Conservation (phyloP, 2,329 filamentous ascomycete genomes). For the Microdochium trichocladiopsis region DNA sequence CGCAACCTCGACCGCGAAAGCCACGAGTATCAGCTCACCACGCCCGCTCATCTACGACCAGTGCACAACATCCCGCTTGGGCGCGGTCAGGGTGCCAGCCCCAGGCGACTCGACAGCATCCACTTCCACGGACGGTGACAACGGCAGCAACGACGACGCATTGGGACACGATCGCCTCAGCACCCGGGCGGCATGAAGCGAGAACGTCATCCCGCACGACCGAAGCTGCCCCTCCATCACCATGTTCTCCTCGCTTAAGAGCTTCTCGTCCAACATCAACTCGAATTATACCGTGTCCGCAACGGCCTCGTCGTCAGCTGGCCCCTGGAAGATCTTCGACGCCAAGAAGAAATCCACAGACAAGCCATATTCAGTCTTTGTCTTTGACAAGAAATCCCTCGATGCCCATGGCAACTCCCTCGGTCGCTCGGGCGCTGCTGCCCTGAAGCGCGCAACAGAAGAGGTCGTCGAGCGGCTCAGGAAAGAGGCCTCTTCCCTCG, state of each 20-base stretch:
- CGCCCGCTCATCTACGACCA: neutral
- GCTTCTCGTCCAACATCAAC: slow-evolving; percentile 86
- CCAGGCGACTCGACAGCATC: neutral
- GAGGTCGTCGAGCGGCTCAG: slow-evolving; percentile 87
- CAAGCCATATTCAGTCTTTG: slow-evolving; percentile 83
- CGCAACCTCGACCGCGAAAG: too few relatives aligned
- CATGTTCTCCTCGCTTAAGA: slow-evolving; percentile 95
- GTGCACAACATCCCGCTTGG: neutral
- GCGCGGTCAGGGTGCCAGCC: neutral
- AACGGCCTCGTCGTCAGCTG: slow-evolving; percentile 69
- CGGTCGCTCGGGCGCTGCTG: slow-evolving; percentile 54
- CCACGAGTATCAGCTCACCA: too few relatives aligned
- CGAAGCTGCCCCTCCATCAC: slow-evolving; percentile 18
- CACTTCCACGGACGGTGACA: neutral
- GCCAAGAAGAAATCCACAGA: slow-evolving; percentile 94
- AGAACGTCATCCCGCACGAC: neutral
- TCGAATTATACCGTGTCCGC: slow-evolving; percentile 82
- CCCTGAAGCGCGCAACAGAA: slow-evolving; percentile 74
- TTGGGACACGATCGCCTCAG: neutral
- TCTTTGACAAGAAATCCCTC: slow-evolving; percentile 85
- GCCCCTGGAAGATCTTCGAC: slow-evolving; percentile 96
- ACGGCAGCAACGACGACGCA: neutral
- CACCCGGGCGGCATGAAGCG: neutral
- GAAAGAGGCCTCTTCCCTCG: slow-evolving; percentile 84
- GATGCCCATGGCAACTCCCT: slow-evolving; percentile 61